Base-by-base conservation (phyloP, 768 basidiomycete species). In the Lentinus brumalis region DNA sequence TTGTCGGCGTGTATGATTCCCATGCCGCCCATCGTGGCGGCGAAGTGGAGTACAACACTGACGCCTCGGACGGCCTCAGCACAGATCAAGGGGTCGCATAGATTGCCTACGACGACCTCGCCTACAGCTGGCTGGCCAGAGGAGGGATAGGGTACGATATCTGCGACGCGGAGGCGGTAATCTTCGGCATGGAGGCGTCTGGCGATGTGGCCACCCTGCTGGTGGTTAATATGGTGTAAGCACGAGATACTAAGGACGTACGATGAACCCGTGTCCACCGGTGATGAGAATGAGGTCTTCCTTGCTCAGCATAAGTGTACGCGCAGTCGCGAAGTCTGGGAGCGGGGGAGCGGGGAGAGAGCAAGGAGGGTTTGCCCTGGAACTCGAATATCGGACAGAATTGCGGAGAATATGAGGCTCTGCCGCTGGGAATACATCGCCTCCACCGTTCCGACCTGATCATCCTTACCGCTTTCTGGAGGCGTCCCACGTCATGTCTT, bases 11-110 rank as follows among this genome's bases (percentile, higher is more conserved):
- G 84, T 49, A 86, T 87, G 0, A 78, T 78, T 2, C 86, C 86
- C 86, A 87, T 87, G 0, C 86, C 86, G 4, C 84, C 85, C 85
- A 85, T 86, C 21, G 75, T 81, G 2, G 85, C 85, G 11, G 86
- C 83, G 62, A 86, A 81, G 67, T 87, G 85, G 18, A 85, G 71
- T 29, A 87, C 76, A 7, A 71, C 75, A 51, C 78, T 63, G 0
- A 83, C 74, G 31, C 73, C 80, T n/a, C 65, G 67, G 7, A 83
- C 74, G 1, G 67, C 78, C 2, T 65, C 70, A 14, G 71, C 57
- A 63, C 78, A 82, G 51, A 80, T 71, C 12, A 69, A 60, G 4
- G 64, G 67, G 41, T 85, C 79, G 61, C 79, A 78, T 2, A 86
- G 75, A 62, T 84, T 74, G 1, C 83, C 84, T 3, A 73, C 47